Base-by-base conservation (phyloP, 2,329 filamentous ascomycete species). In the Coniella vitis region DNA sequence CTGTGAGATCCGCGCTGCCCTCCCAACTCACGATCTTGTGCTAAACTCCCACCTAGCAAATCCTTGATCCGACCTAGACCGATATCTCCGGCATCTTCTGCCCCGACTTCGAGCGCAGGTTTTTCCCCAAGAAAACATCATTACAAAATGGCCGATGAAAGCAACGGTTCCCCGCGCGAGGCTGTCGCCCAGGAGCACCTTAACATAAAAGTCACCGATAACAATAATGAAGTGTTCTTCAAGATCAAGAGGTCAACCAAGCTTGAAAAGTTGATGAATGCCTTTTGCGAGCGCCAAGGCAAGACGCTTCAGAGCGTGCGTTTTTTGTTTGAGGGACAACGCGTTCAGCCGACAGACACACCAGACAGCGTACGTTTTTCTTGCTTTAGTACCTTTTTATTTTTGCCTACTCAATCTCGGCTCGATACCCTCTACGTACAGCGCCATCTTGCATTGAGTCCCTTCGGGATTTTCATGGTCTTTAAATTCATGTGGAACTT, bases 181-280 rank as follows among this genome's bases (percentile, higher is more conserved):
- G 5, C 70, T 25, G 62, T 69, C 45, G 71, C 74, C 48, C 73
- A 73, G 25, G 91, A 97, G 71, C 93, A 98, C 69, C 76, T 98
- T 4, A 98, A 98, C 72, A 97, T 98, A 73, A 98, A 98, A 68
- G 93, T 98, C 13, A 97, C 93, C 0, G 93, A 98, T 61, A 96
- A 95, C 73, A 96, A 96, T 74, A 98, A 98, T 67, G 93, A 98
- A 66, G 91, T 98, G 61, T 98, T 97, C 69, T 98, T 98, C 77
- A 98, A 98, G 77, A 98, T 98, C 74, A 98, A 98, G 84, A 82
- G 90, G 34, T 90, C 86, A 19, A 98, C 93, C 1, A 87, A 90
- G 66, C 80, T 98, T 1, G 93, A 95, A 72, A 98, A 98, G 75
- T 76, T 98, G 48, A 98, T 98, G 93, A 86, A 89, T 54, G 93